phyloP scores from a whole-genome alignment of 169 alveolate genomes.

The Eimeria maxima region DNA sequence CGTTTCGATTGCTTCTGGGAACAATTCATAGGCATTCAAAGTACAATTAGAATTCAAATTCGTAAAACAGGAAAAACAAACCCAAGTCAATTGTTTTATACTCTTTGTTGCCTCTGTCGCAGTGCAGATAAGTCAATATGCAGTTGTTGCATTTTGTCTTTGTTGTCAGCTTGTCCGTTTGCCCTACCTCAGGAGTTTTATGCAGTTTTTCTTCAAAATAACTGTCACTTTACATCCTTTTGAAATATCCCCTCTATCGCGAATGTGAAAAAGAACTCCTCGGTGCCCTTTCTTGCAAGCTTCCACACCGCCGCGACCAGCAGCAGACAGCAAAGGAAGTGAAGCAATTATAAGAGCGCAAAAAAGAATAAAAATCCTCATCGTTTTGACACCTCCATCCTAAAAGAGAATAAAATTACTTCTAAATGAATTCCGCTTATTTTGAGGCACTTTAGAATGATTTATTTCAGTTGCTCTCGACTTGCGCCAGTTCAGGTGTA shows the following conservation, averaged over 20 bases:
- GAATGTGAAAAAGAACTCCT: conserved; percentile 67
- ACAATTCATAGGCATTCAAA: too few species aligned
- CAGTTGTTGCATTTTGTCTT: neutral
- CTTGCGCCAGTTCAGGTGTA: too few species aligned
- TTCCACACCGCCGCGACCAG: neutral
- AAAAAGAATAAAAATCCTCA: neutral
- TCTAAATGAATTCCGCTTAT: neutral
- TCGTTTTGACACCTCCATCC: neutral
- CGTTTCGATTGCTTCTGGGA: conserved; percentile 77
- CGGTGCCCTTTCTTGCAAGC: conserved; percentile 73
- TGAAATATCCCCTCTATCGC: neutral
- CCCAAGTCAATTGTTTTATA: conserved; percentile 60
- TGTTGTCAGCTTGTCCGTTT: too few species aligned
- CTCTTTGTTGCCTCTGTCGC: conserved; percentile 69
- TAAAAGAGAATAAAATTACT: neutral
- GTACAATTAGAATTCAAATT: neutral
- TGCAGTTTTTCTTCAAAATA: conserved; percentile 51
- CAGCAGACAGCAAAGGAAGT: neutral
- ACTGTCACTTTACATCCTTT: conserved; percentile 79
- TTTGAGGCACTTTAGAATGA: too few species aligned
- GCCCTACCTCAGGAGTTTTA: conserved; percentile 63
- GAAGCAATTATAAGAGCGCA: neutral
- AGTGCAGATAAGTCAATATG: neutral
- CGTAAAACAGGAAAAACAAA: neutral
- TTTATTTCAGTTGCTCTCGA: too few species aligned